Conservation (phyloP, 1,284 basidiomycete genomes). For the Ustilago xerochloae region DNA sequence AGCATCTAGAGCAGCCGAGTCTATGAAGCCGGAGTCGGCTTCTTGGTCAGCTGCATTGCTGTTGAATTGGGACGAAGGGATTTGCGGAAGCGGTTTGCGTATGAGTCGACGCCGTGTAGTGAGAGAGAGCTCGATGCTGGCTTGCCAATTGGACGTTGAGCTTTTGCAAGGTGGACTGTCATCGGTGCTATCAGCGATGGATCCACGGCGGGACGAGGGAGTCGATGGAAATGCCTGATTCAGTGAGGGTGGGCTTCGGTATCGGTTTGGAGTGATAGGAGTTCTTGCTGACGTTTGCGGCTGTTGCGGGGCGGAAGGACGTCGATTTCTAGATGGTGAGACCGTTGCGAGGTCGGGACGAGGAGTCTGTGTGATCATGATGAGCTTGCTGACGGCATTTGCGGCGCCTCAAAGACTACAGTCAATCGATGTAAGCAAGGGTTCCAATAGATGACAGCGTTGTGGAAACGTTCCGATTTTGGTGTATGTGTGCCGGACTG, state of each 20-base stretch:
- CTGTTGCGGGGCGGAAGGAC: constrained; percentile 3
- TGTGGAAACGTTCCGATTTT: not conserved
- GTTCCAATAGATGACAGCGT: not conserved
- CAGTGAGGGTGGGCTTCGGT: constrained; percentile 17
- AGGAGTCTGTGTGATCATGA: constrained; percentile 34
- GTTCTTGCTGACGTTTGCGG: too few species aligned
- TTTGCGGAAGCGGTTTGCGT: constrained; percentile 56
- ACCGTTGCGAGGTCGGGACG: constrained; percentile 10
- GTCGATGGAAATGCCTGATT: constrained; percentile 14
- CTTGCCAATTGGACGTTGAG: constrained; percentile 47
- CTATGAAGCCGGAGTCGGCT: not conserved
- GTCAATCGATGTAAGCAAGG: not conserved
- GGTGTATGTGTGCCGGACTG: too few species aligned
- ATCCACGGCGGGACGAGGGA: constrained; percentile 16
- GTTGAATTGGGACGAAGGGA: constrained; percentile 26
- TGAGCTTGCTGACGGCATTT: not conserved
- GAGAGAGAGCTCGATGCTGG: constrained; percentile 52
- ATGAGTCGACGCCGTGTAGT: constrained; percentile 58
- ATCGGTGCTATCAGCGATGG: constrained; percentile 13
- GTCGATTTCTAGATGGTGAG: constrained; percentile 13
- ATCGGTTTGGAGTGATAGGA: constrained; percentile 31
- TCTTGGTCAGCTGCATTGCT: not conserved
- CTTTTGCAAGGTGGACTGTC: constrained; percentile 10
- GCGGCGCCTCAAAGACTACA: not conserved
- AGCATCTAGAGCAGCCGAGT: constrained; percentile 29